Conservation (phyloP, 2,329 filamentous ascomycete species). For the Microdochium bolleyi region DNA sequence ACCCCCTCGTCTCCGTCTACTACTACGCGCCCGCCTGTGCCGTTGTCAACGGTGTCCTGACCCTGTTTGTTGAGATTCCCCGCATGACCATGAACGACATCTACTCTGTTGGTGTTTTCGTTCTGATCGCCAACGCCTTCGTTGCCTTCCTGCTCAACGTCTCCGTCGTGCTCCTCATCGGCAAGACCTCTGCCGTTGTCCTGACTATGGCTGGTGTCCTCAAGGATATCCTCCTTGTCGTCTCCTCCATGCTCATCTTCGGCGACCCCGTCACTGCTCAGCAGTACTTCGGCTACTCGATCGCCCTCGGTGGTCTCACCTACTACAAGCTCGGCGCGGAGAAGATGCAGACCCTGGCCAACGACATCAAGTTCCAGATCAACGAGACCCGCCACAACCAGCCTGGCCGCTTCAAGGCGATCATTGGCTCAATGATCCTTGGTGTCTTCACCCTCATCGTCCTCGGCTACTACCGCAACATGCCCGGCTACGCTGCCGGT, state of each 20-base stretch:
- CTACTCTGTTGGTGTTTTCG: conserved; percentile 53
- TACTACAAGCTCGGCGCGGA: conserved; percentile 39
- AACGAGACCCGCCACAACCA: background rate
- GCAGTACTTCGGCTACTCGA: conserved; percentile 70
- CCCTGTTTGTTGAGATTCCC: conserved; percentile 60
- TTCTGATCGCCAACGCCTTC: conserved; percentile 65
- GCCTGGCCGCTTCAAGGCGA: background rate
- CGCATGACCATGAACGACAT: conserved; percentile 57
- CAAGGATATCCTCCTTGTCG: conserved; percentile 79
- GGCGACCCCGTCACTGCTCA: conserved; percentile 60
- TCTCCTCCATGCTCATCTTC: conserved; percentile 71
- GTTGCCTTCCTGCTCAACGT: conserved; percentile 77
- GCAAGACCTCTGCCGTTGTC: conserved; percentile 78
- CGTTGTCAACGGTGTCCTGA: conserved; percentile 67
- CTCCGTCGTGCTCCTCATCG: conserved; percentile 81
- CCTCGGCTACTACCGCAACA: background rate
- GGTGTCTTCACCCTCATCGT: background rate
- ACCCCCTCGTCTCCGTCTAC: conserved; percentile 79
- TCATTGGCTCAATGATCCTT: background rate
- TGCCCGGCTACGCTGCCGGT: background rate
- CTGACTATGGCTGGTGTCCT: conserved; percentile 81
- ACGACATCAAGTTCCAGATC: conserved; percentile 1
- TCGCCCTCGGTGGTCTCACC: conserved; percentile 49
- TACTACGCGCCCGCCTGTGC: conserved; percentile 85
- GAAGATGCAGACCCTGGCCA: conserved; percentile 11